Conservation (phyloP, 352 stramenopile genomes). For the Blastocystis sp. region DNA sequence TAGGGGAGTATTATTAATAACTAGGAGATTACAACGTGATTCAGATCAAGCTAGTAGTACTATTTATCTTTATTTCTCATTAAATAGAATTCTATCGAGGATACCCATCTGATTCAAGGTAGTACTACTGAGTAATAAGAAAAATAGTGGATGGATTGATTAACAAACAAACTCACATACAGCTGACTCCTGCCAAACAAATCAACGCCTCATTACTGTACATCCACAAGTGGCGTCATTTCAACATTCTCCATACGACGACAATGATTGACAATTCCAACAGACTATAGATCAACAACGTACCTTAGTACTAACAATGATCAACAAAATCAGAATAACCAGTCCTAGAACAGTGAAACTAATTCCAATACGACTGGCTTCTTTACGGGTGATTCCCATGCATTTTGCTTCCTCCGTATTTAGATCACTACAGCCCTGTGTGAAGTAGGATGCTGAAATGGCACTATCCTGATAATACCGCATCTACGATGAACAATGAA, state of each 20-base stretch:
- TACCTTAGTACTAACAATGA: not conserved
- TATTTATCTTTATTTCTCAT: no score
- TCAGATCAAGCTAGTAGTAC: no score
- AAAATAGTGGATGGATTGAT: not conserved
- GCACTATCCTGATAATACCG: slow-evolving; percentile 54
- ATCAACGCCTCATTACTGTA: no score
- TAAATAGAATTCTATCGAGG: no score
- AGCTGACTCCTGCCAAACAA: no score
- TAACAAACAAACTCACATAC: not conserved
- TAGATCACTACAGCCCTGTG: not conserved
- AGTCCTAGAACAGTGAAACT: not conserved
- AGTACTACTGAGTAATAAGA: not conserved
- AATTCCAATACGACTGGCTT: slow-evolving; percentile 31
- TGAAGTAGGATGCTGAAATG: not conserved
- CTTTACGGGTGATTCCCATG: slow-evolving; percentile 40
- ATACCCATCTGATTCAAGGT: not conserved
- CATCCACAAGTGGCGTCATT: not conserved
- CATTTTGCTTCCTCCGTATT: not conserved
- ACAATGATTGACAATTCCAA: not conserved
- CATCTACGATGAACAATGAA: not conserved
- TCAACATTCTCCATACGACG: not conserved
- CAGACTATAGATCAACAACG: not conserved
- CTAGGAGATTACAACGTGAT: not conserved
- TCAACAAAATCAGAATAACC: not conserved
- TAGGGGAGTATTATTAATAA: not conserved